Evolutionary conservation across 1,139 yeast species (phyloP).

Genomic region (Geotrichum klebahnii): DNA sequence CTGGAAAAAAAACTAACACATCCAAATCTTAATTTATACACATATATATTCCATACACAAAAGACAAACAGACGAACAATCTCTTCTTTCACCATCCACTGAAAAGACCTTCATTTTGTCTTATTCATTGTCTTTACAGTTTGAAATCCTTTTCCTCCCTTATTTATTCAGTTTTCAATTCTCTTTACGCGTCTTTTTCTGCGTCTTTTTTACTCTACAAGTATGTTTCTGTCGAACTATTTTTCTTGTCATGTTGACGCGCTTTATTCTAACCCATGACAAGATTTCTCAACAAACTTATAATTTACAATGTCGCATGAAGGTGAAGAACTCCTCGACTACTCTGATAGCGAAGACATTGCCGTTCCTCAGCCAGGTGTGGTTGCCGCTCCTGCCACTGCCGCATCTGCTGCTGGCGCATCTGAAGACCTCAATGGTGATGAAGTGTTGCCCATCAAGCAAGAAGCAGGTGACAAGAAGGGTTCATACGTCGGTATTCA

Average conservation of each 20-base stretch:
- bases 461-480: slow-evolving; percentile 70
- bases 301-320: slow-evolving; percentile 53
- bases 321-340: slow-evolving; percentile 96
- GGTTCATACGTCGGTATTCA: slow-evolving; percentile 98
- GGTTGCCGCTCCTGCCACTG: slow-evolving; percentile 39
- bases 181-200: background rate
- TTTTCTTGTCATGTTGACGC: background rate
- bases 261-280: background rate
- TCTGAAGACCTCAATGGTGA: slow-evolving; percentile 24
- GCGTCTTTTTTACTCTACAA: background rate
- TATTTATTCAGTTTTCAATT: too few relatives aligned
- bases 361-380: slow-evolving; percentile 63
- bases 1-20: too few relatives aligned
- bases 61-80: too few relatives aligned
- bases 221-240: background rate
- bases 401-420: slow-evolving; percentile 32
- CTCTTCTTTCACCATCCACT: too few relatives aligned
- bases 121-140: too few relatives aligned
- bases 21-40: too few relatives aligned
- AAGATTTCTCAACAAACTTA: background rate
- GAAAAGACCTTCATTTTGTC: too few relatives aligned
- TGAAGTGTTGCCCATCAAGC: slow-evolving; percentile 35
- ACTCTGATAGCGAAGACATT: slow-evolving; percentile 96
- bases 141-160: too few relatives aligned
- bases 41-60: too few relatives aligned